These are phyloP conservation scores for Cornus kousa DNA, from an alignment of 148 eudicot species.

Conservation along the genomic window DNA sequence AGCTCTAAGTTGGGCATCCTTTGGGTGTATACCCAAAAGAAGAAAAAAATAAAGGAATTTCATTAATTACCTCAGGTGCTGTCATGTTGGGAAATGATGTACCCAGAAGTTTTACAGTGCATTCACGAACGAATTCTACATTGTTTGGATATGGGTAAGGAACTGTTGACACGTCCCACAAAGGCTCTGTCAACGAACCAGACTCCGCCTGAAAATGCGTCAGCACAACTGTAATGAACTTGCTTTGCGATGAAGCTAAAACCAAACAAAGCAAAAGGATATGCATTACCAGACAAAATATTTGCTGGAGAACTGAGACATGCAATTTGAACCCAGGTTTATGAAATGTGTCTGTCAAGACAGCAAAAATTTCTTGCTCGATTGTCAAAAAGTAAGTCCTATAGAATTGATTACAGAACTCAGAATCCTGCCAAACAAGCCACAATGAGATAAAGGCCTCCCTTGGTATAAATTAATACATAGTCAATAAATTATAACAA, in stretches of 20 bases:
- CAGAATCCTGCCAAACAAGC: conserved; percentile 56
- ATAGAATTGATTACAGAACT: conserved; percentile 82
- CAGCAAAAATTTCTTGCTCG: conserved; percentile 97
- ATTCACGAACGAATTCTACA: conserved; percentile 72
- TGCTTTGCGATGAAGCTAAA: background rate
- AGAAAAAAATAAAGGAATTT: background rate
- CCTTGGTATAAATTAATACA: background rate
- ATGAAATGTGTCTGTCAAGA: conserved; percentile 94
- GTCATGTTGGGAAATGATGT: conserved; percentile 96
- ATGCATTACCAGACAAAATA: conserved; percentile 76
- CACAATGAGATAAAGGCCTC: conserved; percentile 9
- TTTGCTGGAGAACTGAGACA: conserved; percentile 80
- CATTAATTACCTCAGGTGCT: conserved; percentile 57
- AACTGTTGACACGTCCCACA: conserved; percentile 89
- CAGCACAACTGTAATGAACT: background rate
- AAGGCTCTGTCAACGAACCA: conserved; percentile 75
- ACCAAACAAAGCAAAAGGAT: background rate
- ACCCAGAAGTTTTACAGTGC: conserved; percentile 82
- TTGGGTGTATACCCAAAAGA: too few relatives aligned
- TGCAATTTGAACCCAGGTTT: conserved; percentile 98
- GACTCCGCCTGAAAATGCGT: conserved; percentile 60
- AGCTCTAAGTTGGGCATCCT: too few relatives aligned
- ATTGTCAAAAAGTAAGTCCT: conserved; percentile 78
- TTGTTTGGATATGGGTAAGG: conserved; percentile 77
- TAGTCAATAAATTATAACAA: background rate